Base-by-base conservation (phyloP, 371 early-diverging fungal species). In the Mucor racemosus region DNA sequence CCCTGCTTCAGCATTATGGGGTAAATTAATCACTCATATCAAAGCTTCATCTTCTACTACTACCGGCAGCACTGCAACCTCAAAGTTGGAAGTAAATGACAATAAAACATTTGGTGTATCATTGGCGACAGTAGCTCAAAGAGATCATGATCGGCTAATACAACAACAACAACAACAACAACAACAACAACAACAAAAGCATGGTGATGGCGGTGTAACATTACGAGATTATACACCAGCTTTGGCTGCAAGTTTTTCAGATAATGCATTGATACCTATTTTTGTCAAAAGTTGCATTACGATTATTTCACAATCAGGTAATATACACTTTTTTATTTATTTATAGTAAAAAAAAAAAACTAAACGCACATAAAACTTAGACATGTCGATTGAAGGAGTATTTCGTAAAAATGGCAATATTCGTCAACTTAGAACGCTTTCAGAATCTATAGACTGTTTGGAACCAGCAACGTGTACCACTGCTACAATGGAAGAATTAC, bases 361-460 rank as follows among this genome's bases (percentile, higher is more conserved):
- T 19, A 10, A 38, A 6, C 15, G 4, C 38, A 38, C 38, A 38
- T 38, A 38, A 7, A 38, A 9, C 33, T 21, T 71, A 92, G 94
- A 97, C 68, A 83, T 98, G 86, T 82, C 90, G 1, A 85, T 90
- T 19, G 98, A 97, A 76, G 99, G 99, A 1, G 91, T 97, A 5
- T 98, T 98, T 84, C 90, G 99, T 64, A 97, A 97, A 76, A 98
- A 96, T 76, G 99, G 99, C 11, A 97, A 98, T 72, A 95, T 98
- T 68, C 82, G 94, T 54, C 80, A 93, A 42, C 82, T 97, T 31
- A 93, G 92, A 46, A 88, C 89, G 35, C 69, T 95, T 35, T 80
- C 88, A 9, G 95, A 95, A 26, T 71, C 85, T 0, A 82, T 88
- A 7, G 75, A 80, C 48, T 21, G 21, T 9, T 10, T 50, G 7